Percentiles rank a stretch among this genome's conserved stretches.
phyloP scores from a whole-genome alignment of 768 basidiomycete species.

The Lactarius indigo region DNA sequence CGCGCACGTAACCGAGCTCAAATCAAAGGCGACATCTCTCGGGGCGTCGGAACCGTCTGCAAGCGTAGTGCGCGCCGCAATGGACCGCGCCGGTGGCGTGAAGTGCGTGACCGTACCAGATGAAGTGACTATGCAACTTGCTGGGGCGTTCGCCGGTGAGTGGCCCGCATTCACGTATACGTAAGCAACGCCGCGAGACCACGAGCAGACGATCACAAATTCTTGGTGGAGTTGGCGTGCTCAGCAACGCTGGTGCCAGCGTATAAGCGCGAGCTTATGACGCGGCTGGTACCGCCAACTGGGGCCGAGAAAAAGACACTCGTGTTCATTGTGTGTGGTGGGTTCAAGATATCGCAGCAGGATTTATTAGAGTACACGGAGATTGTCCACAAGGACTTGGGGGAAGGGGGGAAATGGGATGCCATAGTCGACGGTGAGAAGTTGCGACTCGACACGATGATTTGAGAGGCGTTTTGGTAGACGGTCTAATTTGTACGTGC shows the following conservation, averaged over 20 bases:
- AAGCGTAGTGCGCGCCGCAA: conserved; percentile 59
- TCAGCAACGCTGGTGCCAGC: conserved; percentile 65
- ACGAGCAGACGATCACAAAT: conserved; percentile 64
- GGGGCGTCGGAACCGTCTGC: conserved; percentile 66
- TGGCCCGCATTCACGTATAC: not conserved
- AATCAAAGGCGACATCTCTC: conserved; percentile 65
- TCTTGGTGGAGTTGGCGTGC: conserved; percentile 72
- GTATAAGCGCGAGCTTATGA: conserved; percentile 55
- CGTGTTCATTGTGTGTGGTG: conserved; percentile 71
- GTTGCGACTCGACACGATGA: conserved; percentile 1
- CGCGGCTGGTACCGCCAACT: conserved; percentile 43
- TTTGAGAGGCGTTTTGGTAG: not conserved
- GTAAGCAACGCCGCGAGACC: not conserved
- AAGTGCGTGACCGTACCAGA: conserved; percentile 62
- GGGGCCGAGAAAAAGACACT: conserved; percentile 34
- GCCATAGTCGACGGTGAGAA: conserved; percentile 3
- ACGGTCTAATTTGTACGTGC: not conserved
- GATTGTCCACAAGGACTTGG: conserved; percentile 36
- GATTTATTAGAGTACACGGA: conserved; percentile 49
- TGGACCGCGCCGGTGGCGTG: conserved; percentile 55
- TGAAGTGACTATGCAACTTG: conserved; percentile 62
- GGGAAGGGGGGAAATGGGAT: not conserved
- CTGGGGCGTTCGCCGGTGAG: conserved; percentile 56
- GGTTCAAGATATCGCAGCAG: conserved; percentile 59
- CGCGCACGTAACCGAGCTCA: conserved; percentile 54